phyloP scores from a whole-genome alignment of 2,329 filamentous ascomycete species.

The Endocalyx cinctus region DNA sequence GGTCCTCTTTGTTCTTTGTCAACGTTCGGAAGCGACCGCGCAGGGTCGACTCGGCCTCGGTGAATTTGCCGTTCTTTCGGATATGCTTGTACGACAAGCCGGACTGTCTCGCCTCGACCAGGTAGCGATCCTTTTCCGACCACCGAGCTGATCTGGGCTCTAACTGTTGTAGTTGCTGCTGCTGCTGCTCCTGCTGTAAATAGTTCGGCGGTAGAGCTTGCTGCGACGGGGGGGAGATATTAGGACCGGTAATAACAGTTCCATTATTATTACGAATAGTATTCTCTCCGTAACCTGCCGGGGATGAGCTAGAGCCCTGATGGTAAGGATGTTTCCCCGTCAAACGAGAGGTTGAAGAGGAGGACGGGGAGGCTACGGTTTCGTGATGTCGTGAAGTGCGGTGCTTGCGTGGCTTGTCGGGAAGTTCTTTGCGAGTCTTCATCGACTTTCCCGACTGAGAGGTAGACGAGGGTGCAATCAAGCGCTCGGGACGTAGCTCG shows the following conservation, averaged over 20 bases:
- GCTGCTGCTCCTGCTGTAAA: background rate
- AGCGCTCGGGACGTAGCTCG: background rate
- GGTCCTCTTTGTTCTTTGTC: conserved; percentile 57
- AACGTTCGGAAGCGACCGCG: conserved; percentile 63
- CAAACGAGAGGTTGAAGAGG: background rate
- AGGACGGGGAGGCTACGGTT: background rate
- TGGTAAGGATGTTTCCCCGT: conserved; percentile 1
- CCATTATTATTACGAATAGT: background rate
- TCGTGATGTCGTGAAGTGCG: conserved; percentile 5
- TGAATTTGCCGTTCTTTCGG: conserved; percentile 47
- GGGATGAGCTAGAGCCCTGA: background rate
- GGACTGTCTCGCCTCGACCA: conserved; percentile 48
- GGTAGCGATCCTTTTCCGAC: conserved; percentile 39
- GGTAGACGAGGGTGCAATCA: background rate
- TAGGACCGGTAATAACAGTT: background rate
- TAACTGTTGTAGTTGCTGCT: background rate
- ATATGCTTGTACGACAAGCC: conserved; percentile 66
- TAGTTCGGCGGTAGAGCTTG: conserved; percentile 1
- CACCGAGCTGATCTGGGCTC: conserved; percentile 14
- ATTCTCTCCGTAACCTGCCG: background rate
- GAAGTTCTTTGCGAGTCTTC: conserved; percentile 21
- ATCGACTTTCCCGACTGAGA: conserved; percentile 3
- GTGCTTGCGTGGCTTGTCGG: conserved; percentile 17
- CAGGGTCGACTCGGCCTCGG: conserved; percentile 67
- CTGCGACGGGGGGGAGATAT: conserved; percentile 1